Evolutionary conservation across 352 stramenopile species (phyloP).

Genomic region (Globisporangium ultimum): DNA sequence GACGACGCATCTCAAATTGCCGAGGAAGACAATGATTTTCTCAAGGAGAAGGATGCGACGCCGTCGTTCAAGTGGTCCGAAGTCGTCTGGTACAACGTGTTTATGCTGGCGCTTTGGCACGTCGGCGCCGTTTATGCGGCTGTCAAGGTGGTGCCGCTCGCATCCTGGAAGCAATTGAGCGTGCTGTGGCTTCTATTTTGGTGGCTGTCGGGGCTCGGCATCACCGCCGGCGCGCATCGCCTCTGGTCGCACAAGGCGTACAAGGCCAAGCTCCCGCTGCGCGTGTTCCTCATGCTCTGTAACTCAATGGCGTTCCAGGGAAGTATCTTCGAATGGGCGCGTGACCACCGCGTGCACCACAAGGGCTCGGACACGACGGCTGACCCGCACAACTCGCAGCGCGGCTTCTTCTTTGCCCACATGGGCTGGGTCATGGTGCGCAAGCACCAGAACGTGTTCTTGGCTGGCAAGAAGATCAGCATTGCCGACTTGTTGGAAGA

Average conservation of each 20-base stretch:
- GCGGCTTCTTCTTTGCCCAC: conserved; percentile 99
- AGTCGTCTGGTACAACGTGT: conserved; percentile 86
- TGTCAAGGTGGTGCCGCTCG: conserved; percentile 50
- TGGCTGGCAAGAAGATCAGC: conserved; percentile 91
- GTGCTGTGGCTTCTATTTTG: conserved; percentile 67
- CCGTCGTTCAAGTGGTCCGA: conserved; percentile 57
- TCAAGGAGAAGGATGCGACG: conserved; percentile 27
- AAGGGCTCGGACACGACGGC: conserved; percentile 96
- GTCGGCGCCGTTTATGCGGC: conserved; percentile 66
- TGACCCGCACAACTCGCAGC: conserved; percentile 94
- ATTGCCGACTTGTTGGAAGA: conserved; percentile 95
- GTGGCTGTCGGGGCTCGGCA: conserved; percentile 93
- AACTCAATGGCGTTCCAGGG: conserved; percentile 98
- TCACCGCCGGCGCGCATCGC: conserved; percentile 96
- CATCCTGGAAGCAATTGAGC: conserved; percentile 38
- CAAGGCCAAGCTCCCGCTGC: conserved; percentile 87
- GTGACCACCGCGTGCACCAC: conserved; percentile 98
- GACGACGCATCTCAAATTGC: conserved; percentile 14
- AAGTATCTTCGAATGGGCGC: conserved; percentile 98
- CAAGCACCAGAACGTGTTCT: conserved; percentile 92
- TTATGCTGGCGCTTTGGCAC: conserved; percentile 63
- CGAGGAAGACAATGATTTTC: conserved; percentile 38
- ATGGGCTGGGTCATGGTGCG: conserved; percentile 99
- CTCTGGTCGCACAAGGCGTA: conserved; percentile 97
- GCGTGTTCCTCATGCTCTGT: conserved; percentile 96